Conservation (phyloP, 75 land plant species). For the Cunninghamia lanceolata region DNA sequence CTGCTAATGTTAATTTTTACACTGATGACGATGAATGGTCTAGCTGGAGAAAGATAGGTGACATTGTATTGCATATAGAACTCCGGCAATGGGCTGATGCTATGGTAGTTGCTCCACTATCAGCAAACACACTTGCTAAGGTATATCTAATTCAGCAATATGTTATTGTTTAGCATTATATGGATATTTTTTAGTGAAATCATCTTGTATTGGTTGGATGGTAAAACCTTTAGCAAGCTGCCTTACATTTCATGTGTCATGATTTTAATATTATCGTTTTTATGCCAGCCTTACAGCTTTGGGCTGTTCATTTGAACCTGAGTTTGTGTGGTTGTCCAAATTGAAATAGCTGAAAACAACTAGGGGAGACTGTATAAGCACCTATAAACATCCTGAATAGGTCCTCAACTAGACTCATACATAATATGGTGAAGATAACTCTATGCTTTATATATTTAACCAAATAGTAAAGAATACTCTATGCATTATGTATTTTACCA, state of each 20-base stretch:
- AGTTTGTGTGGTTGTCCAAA: background rate
- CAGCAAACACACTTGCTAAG: slow-evolving; percentile 96
- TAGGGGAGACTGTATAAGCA: background rate
- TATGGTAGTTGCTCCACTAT: slow-evolving; percentile 91
- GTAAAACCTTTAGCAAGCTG: background rate
- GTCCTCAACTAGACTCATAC: background rate
- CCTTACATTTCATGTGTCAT: background rate
- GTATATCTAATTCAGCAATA: slow-evolving; percentile 26
- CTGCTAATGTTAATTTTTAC: slow-evolving; percentile 63
- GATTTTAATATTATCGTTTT: background rate
- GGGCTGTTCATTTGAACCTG: background rate
- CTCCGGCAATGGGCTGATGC: slow-evolving; percentile 92
- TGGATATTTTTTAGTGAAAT: background rate
- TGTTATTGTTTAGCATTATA: background rate
- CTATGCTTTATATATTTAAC: background rate
- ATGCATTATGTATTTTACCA: background rate
- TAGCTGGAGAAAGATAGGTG: slow-evolving; percentile 85
- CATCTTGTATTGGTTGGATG: background rate
- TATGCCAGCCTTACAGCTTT: background rate
- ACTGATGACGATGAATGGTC: slow-evolving; percentile 97
- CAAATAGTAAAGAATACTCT: background rate
- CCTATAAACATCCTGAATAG: background rate
- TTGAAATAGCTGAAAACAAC: background rate
- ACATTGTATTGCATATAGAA: slow-evolving; percentile 90
- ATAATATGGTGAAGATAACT: background rate